These are phyloP conservation scores for Phytophthora kernoviae DNA, from an alignment of 352 stramenopile genomes.

Conservation along the genomic window DNA sequence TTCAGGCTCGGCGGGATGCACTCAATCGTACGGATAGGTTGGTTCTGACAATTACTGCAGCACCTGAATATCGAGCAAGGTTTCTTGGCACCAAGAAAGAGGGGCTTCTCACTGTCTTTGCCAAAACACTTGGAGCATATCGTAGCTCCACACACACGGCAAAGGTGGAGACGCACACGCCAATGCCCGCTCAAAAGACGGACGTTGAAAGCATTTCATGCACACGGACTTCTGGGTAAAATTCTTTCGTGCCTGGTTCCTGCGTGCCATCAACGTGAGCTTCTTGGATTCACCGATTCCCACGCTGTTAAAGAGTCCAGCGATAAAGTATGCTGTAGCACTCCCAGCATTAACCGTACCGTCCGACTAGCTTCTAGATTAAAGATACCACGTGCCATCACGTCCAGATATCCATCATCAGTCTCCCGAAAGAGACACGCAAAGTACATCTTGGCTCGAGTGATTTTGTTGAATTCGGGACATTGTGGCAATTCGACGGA, in stretches of 20 bases:
- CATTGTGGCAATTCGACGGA: slow-evolving; percentile 42
- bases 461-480: slow-evolving; percentile 33
- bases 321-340: slow-evolving; percentile 37
- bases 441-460: slow-evolving; percentile 39
- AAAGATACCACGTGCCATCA: slow-evolving; percentile 45
- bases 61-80: slow-evolving; percentile 25
- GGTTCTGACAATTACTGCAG: slow-evolving; percentile 38
- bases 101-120: slow-evolving; percentile 24
- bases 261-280: slow-evolving; percentile 44
- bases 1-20: slow-evolving; percentile 22
- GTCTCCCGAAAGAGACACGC: slow-evolving; percentile 42
- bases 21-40: slow-evolving; percentile 26
- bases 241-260: background rate
- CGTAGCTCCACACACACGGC: slow-evolving; percentile 25
- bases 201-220: slow-evolving; percentile 29
- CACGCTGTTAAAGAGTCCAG: slow-evolving; percentile 39
- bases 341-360: slow-evolving; percentile 22
- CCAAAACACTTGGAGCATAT: slow-evolving; percentile 40
- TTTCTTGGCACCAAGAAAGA: slow-evolving; percentile 25
- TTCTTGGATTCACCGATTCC: slow-evolving; percentile 53
- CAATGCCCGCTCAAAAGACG: background rate
- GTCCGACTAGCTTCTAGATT: slow-evolving; percentile 37
- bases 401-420: slow-evolving; percentile 29
- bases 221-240: slow-evolving; percentile 12
- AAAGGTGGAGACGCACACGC: slow-evolving; percentile 23